These are phyloP conservation scores for Nitzschia inconspicua DNA, from an alignment of 108 stramenopile species.

Conservation along the genomic window DNA sequence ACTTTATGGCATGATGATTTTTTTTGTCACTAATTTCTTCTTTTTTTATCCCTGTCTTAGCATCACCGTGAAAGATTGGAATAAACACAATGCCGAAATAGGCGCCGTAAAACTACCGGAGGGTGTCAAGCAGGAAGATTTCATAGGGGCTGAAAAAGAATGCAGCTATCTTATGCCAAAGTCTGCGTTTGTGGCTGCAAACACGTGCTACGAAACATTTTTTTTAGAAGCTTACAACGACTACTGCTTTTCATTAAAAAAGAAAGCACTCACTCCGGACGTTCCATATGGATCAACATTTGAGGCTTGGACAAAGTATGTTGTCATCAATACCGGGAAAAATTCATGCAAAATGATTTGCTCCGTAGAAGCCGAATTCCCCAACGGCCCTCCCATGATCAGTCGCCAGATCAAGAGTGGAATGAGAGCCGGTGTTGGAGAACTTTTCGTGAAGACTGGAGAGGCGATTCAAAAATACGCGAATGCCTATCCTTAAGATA, in stretches of 20 bases:
- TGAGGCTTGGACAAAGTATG: conserved; percentile 69
- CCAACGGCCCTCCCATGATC: conserved; percentile 76
- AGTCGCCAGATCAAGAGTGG: conserved; percentile 77
- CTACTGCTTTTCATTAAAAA: conserved; percentile 65
- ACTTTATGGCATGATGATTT: conserved; percentile 1
- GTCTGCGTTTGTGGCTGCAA: conserved; percentile 74
- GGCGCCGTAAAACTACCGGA: conserved; percentile 48
- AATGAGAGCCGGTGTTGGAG: conserved; percentile 69
- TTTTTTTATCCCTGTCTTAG: conserved; percentile 15
- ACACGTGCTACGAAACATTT: conserved; percentile 60
- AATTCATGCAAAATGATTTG: conserved; percentile 64
- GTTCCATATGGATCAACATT: conserved; percentile 77
- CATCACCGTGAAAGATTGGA: conserved; percentile 59
- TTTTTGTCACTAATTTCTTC: background rate
- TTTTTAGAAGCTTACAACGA: conserved; percentile 66
- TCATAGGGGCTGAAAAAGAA: conserved; percentile 53
- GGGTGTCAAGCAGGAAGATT: conserved; percentile 36
- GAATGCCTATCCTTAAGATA: conserved; percentile 50
- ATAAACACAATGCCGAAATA: conserved; percentile 48
- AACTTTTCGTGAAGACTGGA: conserved; percentile 62
- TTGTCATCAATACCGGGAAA: conserved; percentile 65
- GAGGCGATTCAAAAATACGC: conserved; percentile 72
- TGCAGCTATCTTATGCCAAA: conserved; percentile 72
- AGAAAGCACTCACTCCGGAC: conserved; percentile 70
- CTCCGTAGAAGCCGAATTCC: conserved; percentile 78